Evolutionary conservation across 768 basidiomycete genomes (phyloP), one percentile per base, ranked within the genome.

Genomic region (Termitomyces sp.): DNA sequence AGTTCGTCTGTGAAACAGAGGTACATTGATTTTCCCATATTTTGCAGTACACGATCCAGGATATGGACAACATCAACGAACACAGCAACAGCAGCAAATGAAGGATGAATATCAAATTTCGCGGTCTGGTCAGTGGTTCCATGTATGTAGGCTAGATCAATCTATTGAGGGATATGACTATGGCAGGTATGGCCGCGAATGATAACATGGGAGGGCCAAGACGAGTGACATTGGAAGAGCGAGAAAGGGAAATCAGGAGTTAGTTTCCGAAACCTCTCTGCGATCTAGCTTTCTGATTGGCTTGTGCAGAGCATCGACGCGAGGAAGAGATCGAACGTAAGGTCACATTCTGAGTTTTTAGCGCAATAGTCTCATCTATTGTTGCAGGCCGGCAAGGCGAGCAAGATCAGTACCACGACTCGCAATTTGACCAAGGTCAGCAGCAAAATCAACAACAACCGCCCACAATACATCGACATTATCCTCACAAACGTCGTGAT

Each of bases 401-500:
- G 47, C 62, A 65, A 41, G 64, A 66, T 6, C 61, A 64, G 13
- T 53, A 64, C 12, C 50, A 61, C n/a, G 63, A 61, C 4, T 50
- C 60, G 33, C 57, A 61, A 10, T 59, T 59, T 26, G 52, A 63
- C 4, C 50, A 52, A 56, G 57, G 62, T 16, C 61, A 59, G 26
- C 61, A 49, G 20, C 46, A 43, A 67, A 61, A 44, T 62, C 68
- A 67, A 63, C 67, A 71, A 58, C 63, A 74, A 49, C 74, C 74
- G 53, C 67, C 75, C 4, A 74, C 79, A 26, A 78, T 77, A 18
- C 77, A 80, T 60, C 66, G 62, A 62, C 62, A 60, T 63, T 75
- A 79, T 63, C 72, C 70, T 2, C 90, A 92, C 68, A 80, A 77
- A 64, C 84, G 90, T 52, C 82, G 84, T 30, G 89, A 91, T 58